Percentiles rank a stretch among this genome's conserved stretches.
These are phyloP conservation scores for Globisporangium echinulatum DNA, from an alignment of 352 stramenopile species.

Conservation along the genomic window DNA sequence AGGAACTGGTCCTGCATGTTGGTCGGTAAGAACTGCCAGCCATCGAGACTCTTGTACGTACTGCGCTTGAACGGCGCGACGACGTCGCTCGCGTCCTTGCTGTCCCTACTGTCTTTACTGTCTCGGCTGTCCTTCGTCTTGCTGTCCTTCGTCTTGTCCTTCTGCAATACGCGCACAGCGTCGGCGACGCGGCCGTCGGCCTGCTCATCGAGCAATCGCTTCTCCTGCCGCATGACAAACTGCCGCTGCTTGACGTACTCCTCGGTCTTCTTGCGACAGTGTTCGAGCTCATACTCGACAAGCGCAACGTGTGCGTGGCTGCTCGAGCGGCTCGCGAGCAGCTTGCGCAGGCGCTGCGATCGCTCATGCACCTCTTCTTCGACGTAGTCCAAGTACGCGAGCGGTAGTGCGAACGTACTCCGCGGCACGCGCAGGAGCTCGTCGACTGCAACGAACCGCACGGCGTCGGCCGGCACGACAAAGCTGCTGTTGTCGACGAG, in stretches of 20 bases:
- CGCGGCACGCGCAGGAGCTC: conserved; percentile 71
- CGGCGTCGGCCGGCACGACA: conserved; percentile 20
- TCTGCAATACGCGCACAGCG: conserved; percentile 13
- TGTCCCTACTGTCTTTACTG: too few species aligned
- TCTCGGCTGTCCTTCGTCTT: conserved; percentile 13
- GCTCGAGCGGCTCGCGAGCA: conserved; percentile 12
- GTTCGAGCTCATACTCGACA: conserved; percentile 46
- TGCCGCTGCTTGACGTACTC: conserved; percentile 73
- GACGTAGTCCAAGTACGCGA: conserved; percentile 72
- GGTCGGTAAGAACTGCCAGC: conserved; percentile 76
- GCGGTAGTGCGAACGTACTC: conserved; percentile 63
- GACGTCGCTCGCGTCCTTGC: conserved; percentile 16
- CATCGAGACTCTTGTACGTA: conserved; percentile 73
- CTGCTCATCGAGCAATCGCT: conserved; percentile 49
- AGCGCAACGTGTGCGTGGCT: conserved; percentile 22
- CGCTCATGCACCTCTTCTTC: conserved; percentile 56
- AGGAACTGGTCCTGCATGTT: conserved; percentile 87
- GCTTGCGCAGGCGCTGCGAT: conserved; percentile 45
- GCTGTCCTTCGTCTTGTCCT: conserved; percentile 9
- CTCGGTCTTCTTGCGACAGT: conserved; percentile 59
- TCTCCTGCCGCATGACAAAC: conserved; percentile 73
- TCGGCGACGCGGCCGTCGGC: conserved; percentile 39
- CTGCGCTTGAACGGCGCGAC: conserved; percentile 76
- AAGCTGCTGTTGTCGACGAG: conserved; percentile 69
- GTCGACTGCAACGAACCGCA: conserved; percentile 63